Percentiles rank a stretch among this genome's conserved stretches.
Evolutionary conservation across 2,329 filamentous ascomycete species (phyloP).

Genomic region (Coniochaeta sp.): DNA sequence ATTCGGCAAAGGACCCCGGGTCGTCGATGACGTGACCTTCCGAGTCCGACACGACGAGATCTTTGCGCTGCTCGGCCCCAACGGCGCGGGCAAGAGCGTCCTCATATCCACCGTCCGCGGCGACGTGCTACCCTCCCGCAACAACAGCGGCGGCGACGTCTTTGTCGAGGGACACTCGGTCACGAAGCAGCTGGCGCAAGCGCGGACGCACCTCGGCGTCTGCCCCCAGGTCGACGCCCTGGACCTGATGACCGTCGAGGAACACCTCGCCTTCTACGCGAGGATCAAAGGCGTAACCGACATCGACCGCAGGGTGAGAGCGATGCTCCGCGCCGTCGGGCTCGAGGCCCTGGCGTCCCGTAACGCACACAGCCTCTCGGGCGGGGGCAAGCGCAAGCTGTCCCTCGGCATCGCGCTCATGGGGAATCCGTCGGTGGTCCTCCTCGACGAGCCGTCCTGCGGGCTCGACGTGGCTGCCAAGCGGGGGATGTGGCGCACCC

Average conservation of each 20-base stretch:
- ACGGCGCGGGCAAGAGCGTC: conserved; percentile 86
- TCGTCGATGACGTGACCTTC: conserved; percentile 85
- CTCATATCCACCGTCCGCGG: conserved; percentile 85
- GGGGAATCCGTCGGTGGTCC: conserved; percentile 79
- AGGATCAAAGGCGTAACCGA: conserved; percentile 70
- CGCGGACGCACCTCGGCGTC: conserved; percentile 75
- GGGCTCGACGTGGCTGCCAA: conserved; percentile 90
- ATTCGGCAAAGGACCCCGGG: conserved; percentile 66
- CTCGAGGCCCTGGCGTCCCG: conserved; percentile 61
- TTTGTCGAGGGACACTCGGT: conserved; percentile 77
- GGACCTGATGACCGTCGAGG: conserved; percentile 81
- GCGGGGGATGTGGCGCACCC: conserved; percentile 85
- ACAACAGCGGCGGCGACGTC: conserved; percentile 70
- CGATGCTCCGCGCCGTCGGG: conserved; percentile 75
- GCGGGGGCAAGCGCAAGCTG: conserved; percentile 91
- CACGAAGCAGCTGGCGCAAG: conserved; percentile 60
- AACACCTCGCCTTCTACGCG: conserved; percentile 86
- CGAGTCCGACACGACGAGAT: conserved; percentile 75
- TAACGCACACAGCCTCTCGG: conserved; percentile 73
- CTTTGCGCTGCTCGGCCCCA: conserved; percentile 83
- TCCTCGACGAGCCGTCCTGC: conserved; percentile 83
- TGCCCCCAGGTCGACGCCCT: conserved; percentile 86
- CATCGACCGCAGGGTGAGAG: conserved; percentile 67
- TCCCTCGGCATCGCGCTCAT: conserved; percentile 84
- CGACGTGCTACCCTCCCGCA: conserved; percentile 67